A percentile compares a stretch with the other conserved stretches of the same genome.
Evolutionary conservation across 2,329 filamentous ascomycete genomes (phyloP).

Genomic region (Thielaviopsis euricoi): DNA sequence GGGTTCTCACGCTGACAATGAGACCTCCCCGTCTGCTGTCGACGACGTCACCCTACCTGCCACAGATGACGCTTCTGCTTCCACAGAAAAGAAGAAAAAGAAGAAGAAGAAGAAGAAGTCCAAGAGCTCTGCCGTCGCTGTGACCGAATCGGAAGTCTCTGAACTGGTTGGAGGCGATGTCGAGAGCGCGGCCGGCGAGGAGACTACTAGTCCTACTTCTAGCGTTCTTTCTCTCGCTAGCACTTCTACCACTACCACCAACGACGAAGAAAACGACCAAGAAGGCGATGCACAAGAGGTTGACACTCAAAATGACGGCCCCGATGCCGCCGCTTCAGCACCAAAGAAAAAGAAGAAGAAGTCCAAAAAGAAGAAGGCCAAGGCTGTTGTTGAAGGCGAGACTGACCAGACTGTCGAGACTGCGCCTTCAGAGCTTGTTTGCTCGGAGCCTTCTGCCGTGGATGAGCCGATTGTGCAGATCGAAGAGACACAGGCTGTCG

Average conservation of each 20-base stretch:
- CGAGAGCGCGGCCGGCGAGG: background rate
- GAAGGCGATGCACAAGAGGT: background rate
- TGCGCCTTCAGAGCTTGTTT: background rate
- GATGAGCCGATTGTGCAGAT: background rate
- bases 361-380: conserved; percentile 7
- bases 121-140: background rate
- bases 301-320: background rate
- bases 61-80: background rate
- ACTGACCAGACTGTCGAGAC: background rate
- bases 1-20: background rate
- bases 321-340: background rate
- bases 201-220: background rate
- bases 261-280: background rate
- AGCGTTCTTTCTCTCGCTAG: background rate
- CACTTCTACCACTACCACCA: background rate
- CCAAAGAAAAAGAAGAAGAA: conserved; percentile 6
- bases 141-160: background rate
- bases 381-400: background rate
- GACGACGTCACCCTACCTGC: background rate
- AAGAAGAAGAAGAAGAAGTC: conserved; percentile 9
- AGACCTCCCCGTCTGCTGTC: background rate
- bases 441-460: background rate
- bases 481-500: conserved; percentile 1
- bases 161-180: background rate
- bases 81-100: conserved; percentile 4